Evolutionary conservation across 1,284 basidiomycete genomes (phyloP), one percentile per base, ranked within the genome.

Genomic region (Macrocybe sp.): DNA sequence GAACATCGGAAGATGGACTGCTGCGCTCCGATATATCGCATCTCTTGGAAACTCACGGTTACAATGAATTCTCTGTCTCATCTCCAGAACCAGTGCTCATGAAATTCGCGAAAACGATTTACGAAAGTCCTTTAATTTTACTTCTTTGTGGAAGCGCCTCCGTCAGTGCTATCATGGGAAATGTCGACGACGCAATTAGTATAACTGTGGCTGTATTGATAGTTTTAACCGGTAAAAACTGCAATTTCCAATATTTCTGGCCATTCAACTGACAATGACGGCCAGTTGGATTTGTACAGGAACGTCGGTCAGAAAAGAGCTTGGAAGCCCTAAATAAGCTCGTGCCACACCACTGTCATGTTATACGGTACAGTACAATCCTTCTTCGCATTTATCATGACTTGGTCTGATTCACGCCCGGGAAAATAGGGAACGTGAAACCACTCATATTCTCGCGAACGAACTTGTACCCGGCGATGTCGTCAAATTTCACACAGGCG

Each of bases 381-480:
- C 29, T 34, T 44, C 14, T 36, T 44, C 44, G n/a, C 22, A 32
- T 46, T 3, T 41, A 33, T 49, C 29, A 16, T 10, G 48, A 40
- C 43, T 16, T 46, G 48, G 30, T 37, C 37, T 41, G 45, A 52
- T 7, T 41, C 22, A 22, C 22, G 22, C 22, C 22, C 22, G 11
- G 38, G 1, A 7, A 10, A 22, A 28, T 61, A 89, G 86, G 2
- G 87, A 92, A 61, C 81, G 83, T 22, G 77, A 83, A 52, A 76
- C 83, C n/a, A 67, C 82, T 39, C 88, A 89, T 52, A 72, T 93
- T 12, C 81, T 98, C 22, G 95, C 93, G 2, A 97, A 97, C 65
- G 91, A 96, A 58, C 83, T 98, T 14, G 90, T 98, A 0, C 96
- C 96, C 0, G 95, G 95, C 29, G 95, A 98, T 63, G 76, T 98